Evolutionary conservation across 2,329 filamentous ascomycete genomes (phyloP).

Genomic region (Apiospora koreana): DNA sequence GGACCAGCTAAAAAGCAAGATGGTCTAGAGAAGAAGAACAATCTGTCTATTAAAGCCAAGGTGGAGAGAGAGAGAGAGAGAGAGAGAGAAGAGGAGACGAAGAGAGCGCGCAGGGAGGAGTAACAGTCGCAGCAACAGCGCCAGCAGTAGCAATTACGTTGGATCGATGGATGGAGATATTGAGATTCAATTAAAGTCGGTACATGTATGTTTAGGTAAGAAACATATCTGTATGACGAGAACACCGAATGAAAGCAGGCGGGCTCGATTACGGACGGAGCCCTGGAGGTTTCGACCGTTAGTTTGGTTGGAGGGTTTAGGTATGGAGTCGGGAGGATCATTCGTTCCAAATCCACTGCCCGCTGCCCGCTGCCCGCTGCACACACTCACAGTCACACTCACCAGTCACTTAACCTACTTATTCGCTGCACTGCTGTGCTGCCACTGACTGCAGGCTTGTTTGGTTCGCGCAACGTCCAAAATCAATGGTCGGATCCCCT

Average conservation of each 20-base stretch:
- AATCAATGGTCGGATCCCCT: not conserved
- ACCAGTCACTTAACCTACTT: too few species aligned
- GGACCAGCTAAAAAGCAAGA: not conserved
- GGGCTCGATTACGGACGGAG: not conserved
- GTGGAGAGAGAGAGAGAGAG: not conserved
- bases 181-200: constrained; percentile 2
- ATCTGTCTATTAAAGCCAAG: not conserved
- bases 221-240: not conserved
- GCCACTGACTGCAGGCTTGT: not conserved
- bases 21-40: constrained; percentile 3
- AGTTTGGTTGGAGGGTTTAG: not conserved
- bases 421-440: too few species aligned
- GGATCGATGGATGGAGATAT: not conserved
- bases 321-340: constrained; percentile 1
- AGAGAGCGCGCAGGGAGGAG: not conserved
- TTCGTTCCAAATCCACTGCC: not conserved
- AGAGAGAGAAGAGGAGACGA: not conserved
- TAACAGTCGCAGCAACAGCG: not conserved
- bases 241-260: not conserved
- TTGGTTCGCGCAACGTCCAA: not conserved
- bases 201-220: not conserved
- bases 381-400: too few species aligned
- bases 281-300: not conserved
- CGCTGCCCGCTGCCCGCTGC: too few species aligned
- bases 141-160: not conserved